These are phyloP conservation scores for Durotheca rogersii DNA, from an alignment of 495 filamentous ascomycete genomes.

Conservation along the genomic window DNA sequence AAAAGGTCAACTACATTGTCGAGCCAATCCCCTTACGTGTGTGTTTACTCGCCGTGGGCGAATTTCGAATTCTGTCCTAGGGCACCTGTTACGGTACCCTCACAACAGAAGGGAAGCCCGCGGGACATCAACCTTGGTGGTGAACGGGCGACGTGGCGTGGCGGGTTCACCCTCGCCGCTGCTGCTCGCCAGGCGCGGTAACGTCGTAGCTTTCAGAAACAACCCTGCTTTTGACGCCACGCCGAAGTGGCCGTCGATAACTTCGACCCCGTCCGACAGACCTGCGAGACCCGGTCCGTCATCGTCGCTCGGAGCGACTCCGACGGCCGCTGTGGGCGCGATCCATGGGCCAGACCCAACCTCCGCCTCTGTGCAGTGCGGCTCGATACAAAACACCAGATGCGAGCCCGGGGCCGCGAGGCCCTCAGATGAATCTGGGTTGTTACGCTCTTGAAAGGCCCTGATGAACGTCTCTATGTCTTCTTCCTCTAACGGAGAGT, in stretches of 20 bases:
- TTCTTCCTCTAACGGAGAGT: slow-evolving; percentile 30
- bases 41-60: too few species aligned
- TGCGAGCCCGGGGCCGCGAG: slow-evolving; percentile 46
- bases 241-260: slow-evolving; percentile 42
- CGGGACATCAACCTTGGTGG: slow-evolving; percentile 19
- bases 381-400: slow-evolving; percentile 52
- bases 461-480: slow-evolving; percentile 34
- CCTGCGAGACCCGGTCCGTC: not conserved
- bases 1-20: too few species aligned
- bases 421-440: slow-evolving; percentile 20
- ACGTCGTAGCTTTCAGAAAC: slow-evolving; percentile 31
- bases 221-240: slow-evolving; percentile 43
- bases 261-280: slow-evolving; percentile 7
- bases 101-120: slow-evolving; percentile 14
- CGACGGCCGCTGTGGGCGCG: slow-evolving; percentile 8
- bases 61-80: too few species aligned
- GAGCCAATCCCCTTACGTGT: too few species aligned
- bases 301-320: slow-evolving; percentile 25
- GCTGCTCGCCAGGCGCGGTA: slow-evolving; percentile 3
- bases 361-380: slow-evolving; percentile 22
- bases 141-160: slow-evolving; percentile 10
- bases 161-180: not conserved
- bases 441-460: slow-evolving; percentile 32
- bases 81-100: too few species aligned
- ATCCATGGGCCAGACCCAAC: slow-evolving; percentile 5